Conservation (phyloP, 371 early-diverging fungal species). For the Syncephalastrum racemosum region DNA sequence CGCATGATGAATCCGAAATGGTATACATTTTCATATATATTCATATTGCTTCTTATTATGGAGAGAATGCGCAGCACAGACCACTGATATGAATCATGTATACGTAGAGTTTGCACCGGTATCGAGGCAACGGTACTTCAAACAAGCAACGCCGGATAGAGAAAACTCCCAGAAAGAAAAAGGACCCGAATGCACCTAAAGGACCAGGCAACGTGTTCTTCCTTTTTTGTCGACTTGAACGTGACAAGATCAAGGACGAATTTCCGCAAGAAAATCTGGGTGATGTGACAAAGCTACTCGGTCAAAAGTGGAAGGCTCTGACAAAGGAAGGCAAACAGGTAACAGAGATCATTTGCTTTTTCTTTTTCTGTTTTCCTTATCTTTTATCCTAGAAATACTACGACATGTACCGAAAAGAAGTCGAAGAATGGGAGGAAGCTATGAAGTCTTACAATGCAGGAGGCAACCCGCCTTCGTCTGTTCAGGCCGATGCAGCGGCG, state of each 20-base stretch:
- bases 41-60: background rate
- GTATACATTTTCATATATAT: conserved; percentile 22
- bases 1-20: conserved; percentile 43
- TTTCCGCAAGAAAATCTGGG: conserved; percentile 45
- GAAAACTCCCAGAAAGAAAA: conserved; percentile 23
- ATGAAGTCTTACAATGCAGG: conserved; percentile 39
- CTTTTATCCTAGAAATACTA: conserved; percentile 33
- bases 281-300: conserved; percentile 45
- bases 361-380: background rate
- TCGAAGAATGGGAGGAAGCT: conserved; percentile 40
- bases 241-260: conserved; percentile 54
- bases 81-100: conserved; percentile 16
- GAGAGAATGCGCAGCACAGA: conserved; percentile 13
- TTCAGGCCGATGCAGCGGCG: background rate
- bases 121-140: conserved; percentile 1
- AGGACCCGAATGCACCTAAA: conserved; percentile 65
- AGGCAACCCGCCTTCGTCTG: conserved; percentile 4
- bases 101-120: background rate
- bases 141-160: conserved; percentile 11
- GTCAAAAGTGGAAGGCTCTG: conserved; percentile 49
- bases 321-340: conserved; percentile 46
- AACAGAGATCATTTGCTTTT: background rate
- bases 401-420: conserved; percentile 43
- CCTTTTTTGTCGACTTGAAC: conserved; percentile 54
- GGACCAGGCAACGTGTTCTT: conserved; percentile 65